phyloP scores from a whole-genome alignment of 1,284 basidiomycete genomes.

The Ustilago nuda region DNA sequence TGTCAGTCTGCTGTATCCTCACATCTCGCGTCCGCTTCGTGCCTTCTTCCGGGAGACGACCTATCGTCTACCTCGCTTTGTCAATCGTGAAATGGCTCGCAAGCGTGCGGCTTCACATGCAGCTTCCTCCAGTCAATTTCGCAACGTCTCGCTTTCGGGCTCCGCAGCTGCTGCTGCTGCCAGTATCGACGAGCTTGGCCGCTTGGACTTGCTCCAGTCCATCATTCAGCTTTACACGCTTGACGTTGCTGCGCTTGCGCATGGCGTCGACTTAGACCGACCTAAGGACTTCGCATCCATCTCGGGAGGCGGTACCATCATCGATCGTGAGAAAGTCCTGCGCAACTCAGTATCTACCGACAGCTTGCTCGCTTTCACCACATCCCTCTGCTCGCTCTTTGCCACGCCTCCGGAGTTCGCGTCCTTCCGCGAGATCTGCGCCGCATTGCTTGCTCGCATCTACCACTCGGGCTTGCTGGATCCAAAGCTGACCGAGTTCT shows the following conservation, averaged over 20 bases:
- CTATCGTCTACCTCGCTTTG: conserved; percentile 40
- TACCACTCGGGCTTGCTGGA: conserved; percentile 28
- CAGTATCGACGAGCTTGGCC: conserved; percentile 50
- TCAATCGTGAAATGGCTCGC: conserved; percentile 34
- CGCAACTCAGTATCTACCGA: conserved; percentile 47
- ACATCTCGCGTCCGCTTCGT: conserved; percentile 48
- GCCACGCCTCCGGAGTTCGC: conserved; percentile 37
- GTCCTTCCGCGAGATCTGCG: conserved; percentile 27
- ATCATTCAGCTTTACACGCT: conserved; percentile 60
- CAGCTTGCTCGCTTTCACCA: conserved; percentile 45
- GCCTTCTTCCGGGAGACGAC: conserved; percentile 52
- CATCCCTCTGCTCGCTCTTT: conserved; percentile 30
- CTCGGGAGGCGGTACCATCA: conserved; percentile 8
- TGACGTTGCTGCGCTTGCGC: conserved; percentile 44
- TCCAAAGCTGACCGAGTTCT: conserved; percentile 24
- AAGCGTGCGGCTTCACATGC: conserved; percentile 32
- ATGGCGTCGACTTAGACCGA: conserved; percentile 36
- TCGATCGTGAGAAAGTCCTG: conserved; percentile 43
- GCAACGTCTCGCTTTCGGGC: conserved; percentile 27
- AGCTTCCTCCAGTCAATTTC: conserved; percentile 28
- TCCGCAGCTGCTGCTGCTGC: conserved; percentile 31
- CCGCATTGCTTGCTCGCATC: conserved; percentile 19
- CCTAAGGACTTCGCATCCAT: conserved; percentile 21
- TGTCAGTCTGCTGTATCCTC: conserved; percentile 55
- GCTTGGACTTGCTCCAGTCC: conserved; percentile 54